These are phyloP conservation scores for Colletotrichum limetticola DNA, from an alignment of 2,329 filamentous ascomycete species.

Conservation along the genomic window DNA sequence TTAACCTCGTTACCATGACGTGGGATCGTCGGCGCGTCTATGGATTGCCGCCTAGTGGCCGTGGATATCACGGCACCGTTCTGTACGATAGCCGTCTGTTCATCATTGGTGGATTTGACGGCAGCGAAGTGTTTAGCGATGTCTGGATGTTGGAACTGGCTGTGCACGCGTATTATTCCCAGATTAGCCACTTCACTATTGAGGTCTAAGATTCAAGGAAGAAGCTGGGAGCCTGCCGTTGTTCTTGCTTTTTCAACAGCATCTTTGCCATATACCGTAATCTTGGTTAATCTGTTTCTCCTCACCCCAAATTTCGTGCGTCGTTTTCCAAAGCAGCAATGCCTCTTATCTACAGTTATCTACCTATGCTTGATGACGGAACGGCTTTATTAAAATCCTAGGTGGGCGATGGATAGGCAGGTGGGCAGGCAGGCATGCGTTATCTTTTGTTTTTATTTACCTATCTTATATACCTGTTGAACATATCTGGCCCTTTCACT, in stretches of 20 bases:
- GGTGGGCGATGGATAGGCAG: conserved; percentile 20
- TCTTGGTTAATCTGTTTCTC: neutral
- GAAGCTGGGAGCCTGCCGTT: neutral
- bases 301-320: conserved; percentile 6
- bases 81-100: conserved; percentile 73
- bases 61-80: conserved; percentile 75
- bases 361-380: conserved; percentile 35
- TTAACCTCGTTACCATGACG: conserved; percentile 79
- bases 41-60: conserved; percentile 68
- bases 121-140: conserved; percentile 74
- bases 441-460: neutral
- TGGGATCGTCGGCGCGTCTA: conserved; percentile 76
- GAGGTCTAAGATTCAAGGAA: conserved; percentile 59
- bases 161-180: conserved; percentile 77
- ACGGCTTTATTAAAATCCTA: conserved; percentile 29
- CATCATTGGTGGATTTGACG: conserved; percentile 75
- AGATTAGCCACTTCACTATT: conserved; percentile 79
- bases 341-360: conserved; percentile 1
- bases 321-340: conserved; percentile 12
- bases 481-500: too few relatives aligned
- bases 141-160: conserved; percentile 75
- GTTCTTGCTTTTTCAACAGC: neutral
- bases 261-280: neutral
- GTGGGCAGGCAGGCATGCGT: conserved; percentile 2
- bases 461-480: neutral